Evolutionary conservation across 768 basidiomycete species (phyloP).

Genomic region (Obba rivulosa): DNA sequence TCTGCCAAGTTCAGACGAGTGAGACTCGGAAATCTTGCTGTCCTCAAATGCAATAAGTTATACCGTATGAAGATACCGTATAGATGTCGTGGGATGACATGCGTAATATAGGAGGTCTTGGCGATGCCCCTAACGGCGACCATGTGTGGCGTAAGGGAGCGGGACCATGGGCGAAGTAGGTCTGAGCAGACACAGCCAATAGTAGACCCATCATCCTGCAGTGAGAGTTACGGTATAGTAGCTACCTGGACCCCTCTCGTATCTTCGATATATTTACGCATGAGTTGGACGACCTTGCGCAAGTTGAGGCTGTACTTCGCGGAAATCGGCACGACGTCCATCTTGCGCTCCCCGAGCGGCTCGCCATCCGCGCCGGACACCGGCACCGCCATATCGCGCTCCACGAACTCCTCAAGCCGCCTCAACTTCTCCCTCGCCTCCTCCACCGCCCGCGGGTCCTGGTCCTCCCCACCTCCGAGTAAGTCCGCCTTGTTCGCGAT

Average conservation of each 20-base stretch:
- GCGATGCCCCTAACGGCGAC: too few species aligned
- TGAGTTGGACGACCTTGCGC: slow-evolving; percentile 55
- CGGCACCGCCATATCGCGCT: slow-evolving; percentile 34
- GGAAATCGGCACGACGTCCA: slow-evolving; percentile 78
- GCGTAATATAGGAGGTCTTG: too few species aligned
- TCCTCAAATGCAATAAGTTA: too few species aligned
- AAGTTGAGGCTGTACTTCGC: slow-evolving; percentile 87
- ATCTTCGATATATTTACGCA: slow-evolving; percentile 62
- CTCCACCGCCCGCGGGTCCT: slow-evolving; percentile 40
- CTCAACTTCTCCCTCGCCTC: slow-evolving; percentile 53
- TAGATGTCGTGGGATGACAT: too few species aligned
- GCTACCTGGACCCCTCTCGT: slow-evolving; percentile 24
- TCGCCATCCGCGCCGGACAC: slow-evolving; percentile 11
- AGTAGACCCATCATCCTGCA: too few species aligned
- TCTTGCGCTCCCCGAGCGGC: slow-evolving; percentile 24
- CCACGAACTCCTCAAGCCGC: slow-evolving; percentile 53
- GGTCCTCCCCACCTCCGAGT: slow-evolving; percentile 43
- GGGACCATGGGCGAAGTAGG: too few species aligned
- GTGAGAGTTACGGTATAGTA: not conserved
- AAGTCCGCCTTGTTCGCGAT: slow-evolving; percentile 95
- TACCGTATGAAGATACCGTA: too few species aligned
- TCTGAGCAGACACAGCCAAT: too few species aligned
- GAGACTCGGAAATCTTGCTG: too few species aligned
- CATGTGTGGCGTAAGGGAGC: too few species aligned
- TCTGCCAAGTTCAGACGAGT: too few species aligned